Conservation (phyloP, 2,329 filamentous ascomycete species). For the Phaeosphaeriaceae sp. region DNA sequence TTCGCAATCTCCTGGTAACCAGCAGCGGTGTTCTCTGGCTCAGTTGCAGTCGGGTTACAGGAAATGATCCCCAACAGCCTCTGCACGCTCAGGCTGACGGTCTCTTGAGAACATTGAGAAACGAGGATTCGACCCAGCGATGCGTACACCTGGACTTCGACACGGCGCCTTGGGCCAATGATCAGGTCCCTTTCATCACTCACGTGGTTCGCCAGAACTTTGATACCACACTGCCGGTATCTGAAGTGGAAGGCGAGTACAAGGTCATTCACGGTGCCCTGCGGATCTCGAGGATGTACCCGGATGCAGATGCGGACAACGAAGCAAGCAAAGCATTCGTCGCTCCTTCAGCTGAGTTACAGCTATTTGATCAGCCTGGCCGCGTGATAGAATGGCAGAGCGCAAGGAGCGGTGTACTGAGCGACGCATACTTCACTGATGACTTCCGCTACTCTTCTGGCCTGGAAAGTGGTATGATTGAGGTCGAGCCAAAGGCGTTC, state of each 20-base stretch:
- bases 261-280: not conserved
- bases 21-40: conserved; percentile 1
- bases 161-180: not conserved
- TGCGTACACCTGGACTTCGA: conserved; percentile 2
- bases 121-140: conserved; percentile 1
- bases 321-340: not conserved
- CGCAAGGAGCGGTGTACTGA: not conserved
- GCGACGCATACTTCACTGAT: not conserved
- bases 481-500: conserved; percentile 33
- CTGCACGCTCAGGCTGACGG: not conserved
- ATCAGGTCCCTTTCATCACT: conserved; percentile 1
- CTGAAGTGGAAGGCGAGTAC: conserved; percentile 4
- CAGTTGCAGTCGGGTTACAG: not conserved
- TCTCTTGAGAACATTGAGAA: not conserved
- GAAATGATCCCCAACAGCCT: not conserved
- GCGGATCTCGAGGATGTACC: not conserved
- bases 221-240: not conserved
- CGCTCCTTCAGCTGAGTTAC: not conserved
- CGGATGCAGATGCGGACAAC: not conserved
- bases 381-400: not conserved
- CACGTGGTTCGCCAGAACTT: not conserved
- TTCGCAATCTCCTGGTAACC: not conserved
- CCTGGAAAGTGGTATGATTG: not conserved
- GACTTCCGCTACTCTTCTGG: not conserved
- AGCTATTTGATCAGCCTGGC: not conserved